These are phyloP conservation scores for Mycocentrospora acerina DNA, from an alignment of 2,329 filamentous ascomycete species.

Conservation along the genomic window DNA sequence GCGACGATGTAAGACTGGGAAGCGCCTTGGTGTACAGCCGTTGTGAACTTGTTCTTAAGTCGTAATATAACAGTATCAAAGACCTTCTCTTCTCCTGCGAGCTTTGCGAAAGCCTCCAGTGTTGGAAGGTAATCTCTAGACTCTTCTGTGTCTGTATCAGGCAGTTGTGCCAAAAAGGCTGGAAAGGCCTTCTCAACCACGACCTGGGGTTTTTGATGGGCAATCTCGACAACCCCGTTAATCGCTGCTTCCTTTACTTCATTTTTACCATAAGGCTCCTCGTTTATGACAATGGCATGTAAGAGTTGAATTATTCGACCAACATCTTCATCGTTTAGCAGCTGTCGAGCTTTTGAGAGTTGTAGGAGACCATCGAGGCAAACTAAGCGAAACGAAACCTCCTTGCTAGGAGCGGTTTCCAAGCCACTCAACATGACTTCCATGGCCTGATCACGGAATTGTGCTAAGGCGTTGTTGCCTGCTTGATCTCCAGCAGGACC, in stretches of 20 bases:
- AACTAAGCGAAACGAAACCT: conserved; percentile 52
- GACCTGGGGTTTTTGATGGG: conserved; percentile 61
- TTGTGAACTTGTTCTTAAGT: conserved; percentile 63
- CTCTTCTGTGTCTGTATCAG: conserved; percentile 55
- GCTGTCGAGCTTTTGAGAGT: conserved; percentile 43
- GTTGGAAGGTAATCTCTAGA: conserved; percentile 54
- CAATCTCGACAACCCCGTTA: conserved; percentile 60
- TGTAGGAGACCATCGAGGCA: conserved; percentile 49
- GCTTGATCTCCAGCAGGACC: conserved; percentile 38
- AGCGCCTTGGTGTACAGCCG: conserved; percentile 55
- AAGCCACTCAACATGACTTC: conserved; percentile 48
- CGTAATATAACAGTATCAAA: conserved; percentile 65
- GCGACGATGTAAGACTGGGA: conserved; percentile 58
- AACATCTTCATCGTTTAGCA: conserved; percentile 47
- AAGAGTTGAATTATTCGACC: conserved; percentile 60
- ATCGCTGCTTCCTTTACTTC: conserved; percentile 62
- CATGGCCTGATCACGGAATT: conserved; percentile 45
- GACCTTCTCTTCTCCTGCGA: conserved; percentile 62
- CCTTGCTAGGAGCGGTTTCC: conserved; percentile 47
- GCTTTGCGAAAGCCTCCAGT: conserved; percentile 64
- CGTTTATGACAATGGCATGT: conserved; percentile 61
- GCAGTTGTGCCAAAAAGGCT: conserved; percentile 64
- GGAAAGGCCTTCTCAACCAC: conserved; percentile 67
- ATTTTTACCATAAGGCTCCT: conserved; percentile 57
- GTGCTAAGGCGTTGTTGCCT: conserved; percentile 41